phyloP scores from a whole-genome alignment of 805 yeast genomes.

The Starmerella sp. region DNA sequence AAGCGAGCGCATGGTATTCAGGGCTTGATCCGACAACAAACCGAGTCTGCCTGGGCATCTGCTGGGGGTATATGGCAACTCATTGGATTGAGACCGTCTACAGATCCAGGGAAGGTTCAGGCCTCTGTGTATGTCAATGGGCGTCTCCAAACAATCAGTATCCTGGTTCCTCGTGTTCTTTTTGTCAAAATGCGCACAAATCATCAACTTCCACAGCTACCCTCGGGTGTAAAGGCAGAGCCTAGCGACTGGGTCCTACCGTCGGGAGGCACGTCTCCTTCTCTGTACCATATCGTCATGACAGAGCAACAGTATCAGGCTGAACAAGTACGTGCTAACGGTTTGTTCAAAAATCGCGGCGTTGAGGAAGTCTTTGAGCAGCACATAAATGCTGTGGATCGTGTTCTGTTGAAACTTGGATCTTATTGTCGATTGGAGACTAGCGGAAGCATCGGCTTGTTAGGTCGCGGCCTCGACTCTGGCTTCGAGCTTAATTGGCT shows the following conservation, averaged over 20 bases:
- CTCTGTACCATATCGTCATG: constrained; percentile 54
- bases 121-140: constrained; percentile 60
- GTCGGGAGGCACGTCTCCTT: constrained; percentile 41
- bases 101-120: constrained; percentile 59
- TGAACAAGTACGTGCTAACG: constrained; percentile 46
- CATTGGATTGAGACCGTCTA: constrained; percentile 47
- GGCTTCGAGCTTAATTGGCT: constrained; percentile 66
- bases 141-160: constrained; percentile 58
- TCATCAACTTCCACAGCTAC: constrained; percentile 12
- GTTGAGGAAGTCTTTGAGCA: constrained; percentile 69
- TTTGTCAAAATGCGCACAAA: constrained; percentile 48
- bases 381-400: constrained; percentile 51
- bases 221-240: constrained; percentile 28
- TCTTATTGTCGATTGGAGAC: constrained; percentile 58
- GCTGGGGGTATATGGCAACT: constrained; percentile 72
- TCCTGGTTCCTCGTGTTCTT: constrained; percentile 64
- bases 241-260: constrained; percentile 57
- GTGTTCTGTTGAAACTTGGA: constrained; percentile 74
- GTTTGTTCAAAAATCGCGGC: constrained; percentile 50
- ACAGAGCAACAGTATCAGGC: constrained; percentile 50
- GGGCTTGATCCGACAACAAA: constrained; percentile 60
- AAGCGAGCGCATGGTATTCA: constrained; percentile 44
- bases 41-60: constrained; percentile 51
- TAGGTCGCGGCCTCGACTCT: constrained; percentile 72
- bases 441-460: constrained; percentile 53